Evolutionary conservation across 768 basidiomycete genomes (phyloP).

Genomic region (Ramaria rubella): DNA sequence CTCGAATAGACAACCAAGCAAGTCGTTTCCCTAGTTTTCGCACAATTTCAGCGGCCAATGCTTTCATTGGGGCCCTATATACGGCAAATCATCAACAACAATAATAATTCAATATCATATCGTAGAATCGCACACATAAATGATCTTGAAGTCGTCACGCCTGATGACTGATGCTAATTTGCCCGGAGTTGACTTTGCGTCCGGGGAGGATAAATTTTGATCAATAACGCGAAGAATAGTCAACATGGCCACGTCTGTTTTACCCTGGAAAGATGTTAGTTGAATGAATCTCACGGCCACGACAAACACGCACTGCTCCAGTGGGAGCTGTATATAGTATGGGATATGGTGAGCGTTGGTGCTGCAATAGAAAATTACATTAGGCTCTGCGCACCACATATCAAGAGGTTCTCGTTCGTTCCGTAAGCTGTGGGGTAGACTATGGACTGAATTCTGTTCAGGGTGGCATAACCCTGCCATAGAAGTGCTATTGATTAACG

Average conservation of each 20-base stretch:
- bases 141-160: slow-evolving; percentile 82
- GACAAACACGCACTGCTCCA: slow-evolving; percentile 68
- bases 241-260: slow-evolving; percentile 98
- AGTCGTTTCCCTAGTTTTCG: slow-evolving; percentile 88
- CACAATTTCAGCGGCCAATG: slow-evolving; percentile 90
- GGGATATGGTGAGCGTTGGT: background rate
- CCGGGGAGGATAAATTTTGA: slow-evolving; percentile 47
- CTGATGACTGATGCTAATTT: slow-evolving; percentile 47
- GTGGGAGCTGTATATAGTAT: slow-evolving; percentile 74
- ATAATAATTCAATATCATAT: background rate
- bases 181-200: slow-evolving; percentile 20
- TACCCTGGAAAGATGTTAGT: slow-evolving; percentile 53
- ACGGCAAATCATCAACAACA: background rate
- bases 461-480: slow-evolving; percentile 67
- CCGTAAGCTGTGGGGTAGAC: slow-evolving; percentile 88
- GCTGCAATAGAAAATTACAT: background rate
- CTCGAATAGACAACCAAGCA: slow-evolving; percentile 78
- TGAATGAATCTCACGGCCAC: background rate
- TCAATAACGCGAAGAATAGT: slow-evolving; percentile 82
- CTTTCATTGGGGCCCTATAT: slow-evolving; percentile 95
- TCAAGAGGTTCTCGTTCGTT: slow-evolving; percentile 94
- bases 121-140: slow-evolving; percentile 68
- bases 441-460: slow-evolving; percentile 95
- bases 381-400: slow-evolving; percentile 58
- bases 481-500: background rate